phyloP scores from a whole-genome alignment of 1,139 yeast species.

The Suhomyces taliae region DNA sequence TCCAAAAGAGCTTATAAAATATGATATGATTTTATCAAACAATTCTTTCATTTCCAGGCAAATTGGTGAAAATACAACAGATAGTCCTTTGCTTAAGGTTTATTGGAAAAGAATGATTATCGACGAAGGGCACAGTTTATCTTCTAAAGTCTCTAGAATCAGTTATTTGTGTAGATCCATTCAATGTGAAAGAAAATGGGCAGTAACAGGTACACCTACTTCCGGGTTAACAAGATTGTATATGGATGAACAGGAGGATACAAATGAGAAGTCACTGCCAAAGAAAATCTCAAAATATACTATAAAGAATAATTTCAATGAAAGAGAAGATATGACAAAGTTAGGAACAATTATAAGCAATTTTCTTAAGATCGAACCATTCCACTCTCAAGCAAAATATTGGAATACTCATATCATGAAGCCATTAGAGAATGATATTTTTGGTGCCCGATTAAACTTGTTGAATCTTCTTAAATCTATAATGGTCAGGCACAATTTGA shows the following conservation, averaged over 20 bases:
- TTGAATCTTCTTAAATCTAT: slow-evolving; percentile 43
- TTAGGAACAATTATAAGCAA: slow-evolving; percentile 54
- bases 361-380: slow-evolving; percentile 62
- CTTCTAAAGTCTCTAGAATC: slow-evolving; percentile 49
- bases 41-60: slow-evolving; percentile 45
- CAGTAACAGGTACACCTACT: slow-evolving; percentile 75
- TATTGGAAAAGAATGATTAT: slow-evolving; percentile 70
- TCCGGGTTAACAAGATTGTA: slow-evolving; percentile 63
- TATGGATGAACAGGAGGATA: slow-evolving; percentile 51
- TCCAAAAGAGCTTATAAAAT: slow-evolving; percentile 35
- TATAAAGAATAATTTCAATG: slow-evolving; percentile 37
- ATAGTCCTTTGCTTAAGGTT: slow-evolving; percentile 39
- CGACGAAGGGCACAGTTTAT: slow-evolving; percentile 74
- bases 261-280: slow-evolving; percentile 17
- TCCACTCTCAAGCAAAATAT: slow-evolving; percentile 43
- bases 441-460: slow-evolving; percentile 44
- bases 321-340: slow-evolving; percentile 50
- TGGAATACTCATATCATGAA: slow-evolving; percentile 51
- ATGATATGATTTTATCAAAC: slow-evolving; percentile 56
- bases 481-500: slow-evolving; percentile 55
- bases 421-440: slow-evolving; percentile 42
- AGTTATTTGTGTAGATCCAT: slow-evolving; percentile 50
- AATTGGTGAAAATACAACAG: slow-evolving; percentile 21
- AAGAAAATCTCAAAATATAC: slow-evolving; percentile 38
- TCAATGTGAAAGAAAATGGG: slow-evolving; percentile 65